Base-by-base conservation (phyloP, 441 rosid genomes). In the Croton setiger region DNA sequence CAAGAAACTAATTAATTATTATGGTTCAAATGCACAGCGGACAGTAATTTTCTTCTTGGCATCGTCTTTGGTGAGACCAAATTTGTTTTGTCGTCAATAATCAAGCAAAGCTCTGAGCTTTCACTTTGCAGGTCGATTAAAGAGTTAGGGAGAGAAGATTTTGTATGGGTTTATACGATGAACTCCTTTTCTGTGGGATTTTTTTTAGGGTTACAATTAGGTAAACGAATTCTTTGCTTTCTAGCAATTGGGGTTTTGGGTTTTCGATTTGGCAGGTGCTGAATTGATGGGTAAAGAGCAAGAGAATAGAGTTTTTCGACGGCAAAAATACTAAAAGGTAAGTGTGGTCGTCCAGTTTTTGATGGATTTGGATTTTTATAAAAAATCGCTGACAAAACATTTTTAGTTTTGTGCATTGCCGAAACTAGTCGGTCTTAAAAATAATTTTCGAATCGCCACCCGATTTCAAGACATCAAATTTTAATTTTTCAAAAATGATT, bases 71-170 rank as follows among this genome's bases (percentile, higher is more conserved):
- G 82, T 81, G 71, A 92, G 85, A 14, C 84, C 82, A 6, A 91
- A 81, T 63, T 86, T 90, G 94, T 75, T 27, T 96, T 79, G 65
- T 94, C 99, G 47, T 90, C 99, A 67, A 94, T 77, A 70, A 94
- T 81, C 74, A 92, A 81, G 77, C 99, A 94, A 67, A 87, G 63
- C 84, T 92, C 92, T 5, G 84, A 68, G 7, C 76, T 64, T 61
- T 83, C 87, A 8, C 66, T 74, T 4, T 35, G 62, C 1, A 85
- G 55, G 68, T 80, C 58, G 73, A 82, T 61, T 1, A 88, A 78
- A 1, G 96, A 81, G 36, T 84, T 81, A 7, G 92, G 98, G n/a
- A 94, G 71, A 0, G 72, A n/a, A 78, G 72, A 92, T 69, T 76
- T 90, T 90, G 71, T 79, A 45, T 18, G 99, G 73, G 48, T 86